A percentile compares a stretch with the other conserved stretches of the same genome.
These are phyloP conservation scores for Ganoderma sinense DNA, from an alignment of 1,284 basidiomycete species.

Conservation along the genomic window DNA sequence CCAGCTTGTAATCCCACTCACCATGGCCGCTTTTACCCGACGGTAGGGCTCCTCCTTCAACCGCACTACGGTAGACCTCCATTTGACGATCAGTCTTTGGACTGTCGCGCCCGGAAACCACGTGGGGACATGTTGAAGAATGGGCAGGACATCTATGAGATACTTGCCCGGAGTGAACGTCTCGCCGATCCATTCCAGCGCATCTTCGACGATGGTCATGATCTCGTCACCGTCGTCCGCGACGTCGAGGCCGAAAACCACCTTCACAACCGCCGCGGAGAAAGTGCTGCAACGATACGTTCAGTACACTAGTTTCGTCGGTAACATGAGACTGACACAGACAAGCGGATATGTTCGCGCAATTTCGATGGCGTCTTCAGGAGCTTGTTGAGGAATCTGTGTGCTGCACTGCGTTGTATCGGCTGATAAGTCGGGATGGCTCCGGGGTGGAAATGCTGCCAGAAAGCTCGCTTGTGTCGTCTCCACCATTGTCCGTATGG, in stretches of 20 bases:
- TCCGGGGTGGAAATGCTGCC: slow-evolving; percentile 17
- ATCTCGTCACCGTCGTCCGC: slow-evolving; percentile 12
- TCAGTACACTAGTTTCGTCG: background rate
- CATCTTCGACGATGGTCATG: slow-evolving; percentile 4
- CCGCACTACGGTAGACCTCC: slow-evolving; percentile 19
- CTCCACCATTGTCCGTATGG: slow-evolving; percentile 21
- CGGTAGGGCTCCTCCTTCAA: slow-evolving; percentile 18
- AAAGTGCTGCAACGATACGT: background rate
- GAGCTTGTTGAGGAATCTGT: slow-evolving; percentile 10
- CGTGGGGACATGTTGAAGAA: slow-evolving; percentile 30
- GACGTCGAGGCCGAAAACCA: slow-evolving; percentile 18
- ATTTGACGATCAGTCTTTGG: slow-evolving; percentile 33
- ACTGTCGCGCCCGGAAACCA: slow-evolving; percentile 39
- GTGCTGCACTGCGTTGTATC: background rate
- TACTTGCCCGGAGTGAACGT: slow-evolving; percentile 13
- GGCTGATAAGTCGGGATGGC: slow-evolving; percentile 2
- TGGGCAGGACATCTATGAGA: slow-evolving; percentile 29
- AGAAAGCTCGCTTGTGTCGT: slow-evolving; percentile 19
- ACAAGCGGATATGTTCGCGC: slow-evolving; percentile 11
- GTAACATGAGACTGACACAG: background rate
- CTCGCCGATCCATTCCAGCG: background rate
- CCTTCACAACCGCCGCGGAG: slow-evolving; percentile 16
- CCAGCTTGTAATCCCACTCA: background rate
- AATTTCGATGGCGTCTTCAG: background rate
- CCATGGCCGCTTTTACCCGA: background rate